Conservation (phyloP, 768 basidiomycete species). For the Pulveroboletus ravenelii region DNA sequence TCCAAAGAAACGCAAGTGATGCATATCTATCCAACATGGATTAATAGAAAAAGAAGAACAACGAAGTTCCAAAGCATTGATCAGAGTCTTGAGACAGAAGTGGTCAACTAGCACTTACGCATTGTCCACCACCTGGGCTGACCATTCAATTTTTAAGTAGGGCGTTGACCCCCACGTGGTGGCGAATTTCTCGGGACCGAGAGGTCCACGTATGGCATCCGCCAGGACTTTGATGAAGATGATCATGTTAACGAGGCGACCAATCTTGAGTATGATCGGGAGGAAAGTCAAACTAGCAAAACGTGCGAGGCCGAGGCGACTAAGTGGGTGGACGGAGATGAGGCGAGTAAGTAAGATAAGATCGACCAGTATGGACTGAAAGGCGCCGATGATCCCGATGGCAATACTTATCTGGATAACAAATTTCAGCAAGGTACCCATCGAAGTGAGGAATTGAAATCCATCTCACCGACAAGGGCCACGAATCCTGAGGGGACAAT, state of each 20-base stretch:
- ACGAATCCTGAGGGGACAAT: slow-evolving; percentile 19
- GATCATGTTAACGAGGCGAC: slow-evolving; percentile 23
- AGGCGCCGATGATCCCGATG: slow-evolving; percentile 28
- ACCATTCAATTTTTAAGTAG: slow-evolving; percentile 33
- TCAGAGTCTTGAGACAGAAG: not conserved
- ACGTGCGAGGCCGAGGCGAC: slow-evolving; percentile 7
- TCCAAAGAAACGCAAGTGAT: slow-evolving; percentile 27
- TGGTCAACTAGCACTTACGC: slow-evolving; percentile 12
- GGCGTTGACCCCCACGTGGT: slow-evolving; percentile 21
- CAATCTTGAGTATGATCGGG: slow-evolving; percentile 28
- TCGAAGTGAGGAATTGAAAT: not conserved
- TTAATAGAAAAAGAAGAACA: too few species aligned
- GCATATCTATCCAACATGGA: slow-evolving; percentile 18
- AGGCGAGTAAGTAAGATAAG: slow-evolving; percentile 27
- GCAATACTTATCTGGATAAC: slow-evolving; percentile 20
- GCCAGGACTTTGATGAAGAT: slow-evolving; percentile 25
- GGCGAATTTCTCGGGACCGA: slow-evolving; percentile 10
- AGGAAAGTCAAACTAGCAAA: slow-evolving; percentile 20
- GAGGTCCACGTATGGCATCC: slow-evolving; percentile 18
- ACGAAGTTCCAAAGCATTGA: not conserved
- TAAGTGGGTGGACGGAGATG: slow-evolving; percentile 23
- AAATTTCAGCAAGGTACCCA: not conserved
- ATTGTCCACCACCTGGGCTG: slow-evolving; percentile 28
- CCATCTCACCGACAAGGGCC: slow-evolving; percentile 16
- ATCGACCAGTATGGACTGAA: slow-evolving; percentile 29